These are phyloP conservation scores for Candida chauliodis DNA, from an alignment of 805 yeast genomes.

Conservation along the genomic window DNA sequence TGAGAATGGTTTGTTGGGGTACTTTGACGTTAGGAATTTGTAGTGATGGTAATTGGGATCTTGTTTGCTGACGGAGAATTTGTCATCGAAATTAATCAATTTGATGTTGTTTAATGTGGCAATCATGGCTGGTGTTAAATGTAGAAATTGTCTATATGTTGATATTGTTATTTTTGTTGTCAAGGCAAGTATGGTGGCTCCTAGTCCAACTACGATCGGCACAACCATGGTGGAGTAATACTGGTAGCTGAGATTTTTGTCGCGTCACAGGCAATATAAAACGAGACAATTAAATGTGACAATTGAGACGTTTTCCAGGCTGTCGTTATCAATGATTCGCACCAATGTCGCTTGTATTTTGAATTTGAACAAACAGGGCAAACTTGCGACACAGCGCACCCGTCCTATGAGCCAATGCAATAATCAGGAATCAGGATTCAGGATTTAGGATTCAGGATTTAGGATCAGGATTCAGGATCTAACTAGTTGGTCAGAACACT, in stretches of 20 bases:
- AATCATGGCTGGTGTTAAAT: slow-evolving; percentile 32
- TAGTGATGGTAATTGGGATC: slow-evolving; percentile 15
- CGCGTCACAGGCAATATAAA: too few relatives aligned
- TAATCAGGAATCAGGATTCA: background rate
- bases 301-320: too few relatives aligned
- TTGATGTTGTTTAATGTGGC: slow-evolving; percentile 31
- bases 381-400: slow-evolving; percentile 1
- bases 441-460: background rate
- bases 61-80: slow-evolving; percentile 9
- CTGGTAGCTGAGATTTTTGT: too few relatives aligned
- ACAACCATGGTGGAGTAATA: slow-evolving; percentile 32
- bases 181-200: slow-evolving; percentile 50
- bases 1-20: slow-evolving; percentile 32
- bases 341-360: background rate
- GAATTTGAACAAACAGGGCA: background rate
- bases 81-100: slow-evolving; percentile 11
- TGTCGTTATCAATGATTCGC: too few relatives aligned
- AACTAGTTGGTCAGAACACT: too few relatives aligned
- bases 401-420: background rate
- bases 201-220: slow-evolving; percentile 54
- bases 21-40: slow-evolving; percentile 17
- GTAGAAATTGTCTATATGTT: slow-evolving; percentile 27
- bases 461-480: background rate
- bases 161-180: slow-evolving; percentile 32
- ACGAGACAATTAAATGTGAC: too few relatives aligned